A percentile compares a stretch with the other conserved stretches of the same genome.
Evolutionary conservation across 306 rosid species (phyloP).

Genomic region (Cajanus cajan): DNA sequence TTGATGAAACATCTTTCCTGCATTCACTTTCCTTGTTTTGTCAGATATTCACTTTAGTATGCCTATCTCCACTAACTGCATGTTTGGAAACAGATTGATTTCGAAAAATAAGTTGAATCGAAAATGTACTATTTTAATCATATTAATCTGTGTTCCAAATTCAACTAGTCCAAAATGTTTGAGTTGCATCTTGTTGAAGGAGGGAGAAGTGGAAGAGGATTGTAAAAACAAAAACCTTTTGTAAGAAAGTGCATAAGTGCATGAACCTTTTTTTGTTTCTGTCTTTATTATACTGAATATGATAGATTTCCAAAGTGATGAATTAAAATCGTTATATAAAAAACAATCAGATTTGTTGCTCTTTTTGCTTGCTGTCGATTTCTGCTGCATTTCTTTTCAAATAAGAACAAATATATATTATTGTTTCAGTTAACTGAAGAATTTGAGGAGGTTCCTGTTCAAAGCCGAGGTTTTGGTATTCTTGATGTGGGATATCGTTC

Average conservation of each 20-base stretch:
- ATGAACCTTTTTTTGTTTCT: neutral
- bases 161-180: neutral
- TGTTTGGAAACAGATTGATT: neutral
- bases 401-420: neutral
- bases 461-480: constrained; percentile 97
- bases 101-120: neutral
- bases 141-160: constrained; percentile 12
- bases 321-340: neutral
- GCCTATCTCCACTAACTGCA: neutral
- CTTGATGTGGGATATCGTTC: constrained; percentile 97
- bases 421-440: constrained; percentile 81
- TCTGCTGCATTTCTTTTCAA: constrained; percentile 15
- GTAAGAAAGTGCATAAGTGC: neutral
- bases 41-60: neutral
- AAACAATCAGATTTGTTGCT: neutral
- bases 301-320: constrained; percentile 1
- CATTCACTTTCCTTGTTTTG: neutral
- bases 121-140: neutral
- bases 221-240: neutral
- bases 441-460: constrained; percentile 91
- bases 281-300: neutral
- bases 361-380: constrained; percentile 18
- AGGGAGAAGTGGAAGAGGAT: neutral
- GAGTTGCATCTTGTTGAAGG: constrained; percentile 10
- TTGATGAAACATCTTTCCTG: constrained; percentile 4